Base-by-base conservation (phyloP, 768 basidiomycete species). In the Amanita phalloides region DNA sequence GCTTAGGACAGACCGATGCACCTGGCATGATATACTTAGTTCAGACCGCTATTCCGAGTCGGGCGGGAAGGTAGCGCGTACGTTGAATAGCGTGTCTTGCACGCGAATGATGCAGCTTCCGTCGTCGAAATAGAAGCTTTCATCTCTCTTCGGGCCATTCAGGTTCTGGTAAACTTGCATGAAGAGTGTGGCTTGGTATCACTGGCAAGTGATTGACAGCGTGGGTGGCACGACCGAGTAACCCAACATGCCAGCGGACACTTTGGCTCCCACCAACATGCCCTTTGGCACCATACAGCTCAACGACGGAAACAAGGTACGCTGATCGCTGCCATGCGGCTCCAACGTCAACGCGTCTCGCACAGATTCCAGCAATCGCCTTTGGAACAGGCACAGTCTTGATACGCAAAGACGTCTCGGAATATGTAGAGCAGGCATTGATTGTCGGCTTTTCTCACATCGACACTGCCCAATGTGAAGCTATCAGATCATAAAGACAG, bases 61-160 rank as follows among this genome's bases (percentile, higher is more conserved):
- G 25, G 37, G 35, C 14, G 30, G 45, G 53, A 37, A 36, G 14
- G 30, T 37, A 28, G 43, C 49, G 65, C 76, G 30, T 55, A 84
- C 85, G 59, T 84, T 86, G 66, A 88, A 88, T 51, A 88, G 62
- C 8, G 75, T 79, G 58, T 81, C 74, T 53, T 76, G 73, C 10
- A 87, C 77, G 30, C 77, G 68, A 42, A 88, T 61, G 14, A 86
- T 70, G 56, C 81, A 84, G 58, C 82, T 84, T 41, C 84, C 86
- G 57, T 86, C 82, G 33, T 74, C 68, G 54, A 84, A 71, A 61
- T 86, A 88, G 58, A 76, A 87, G 5, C 60, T 62, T n/a, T 70
- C 62, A 57, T 87, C 84, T 48, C 73, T 66, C 26, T 54, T 61
- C 33, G 33, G 33, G 33, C 13, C 32, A 9, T 32, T 13, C 0